Evolutionary conservation across 257 asterid species (phyloP), one percentile per base, ranked within the genome.

Genomic region (Apocynum venetum): DNA sequence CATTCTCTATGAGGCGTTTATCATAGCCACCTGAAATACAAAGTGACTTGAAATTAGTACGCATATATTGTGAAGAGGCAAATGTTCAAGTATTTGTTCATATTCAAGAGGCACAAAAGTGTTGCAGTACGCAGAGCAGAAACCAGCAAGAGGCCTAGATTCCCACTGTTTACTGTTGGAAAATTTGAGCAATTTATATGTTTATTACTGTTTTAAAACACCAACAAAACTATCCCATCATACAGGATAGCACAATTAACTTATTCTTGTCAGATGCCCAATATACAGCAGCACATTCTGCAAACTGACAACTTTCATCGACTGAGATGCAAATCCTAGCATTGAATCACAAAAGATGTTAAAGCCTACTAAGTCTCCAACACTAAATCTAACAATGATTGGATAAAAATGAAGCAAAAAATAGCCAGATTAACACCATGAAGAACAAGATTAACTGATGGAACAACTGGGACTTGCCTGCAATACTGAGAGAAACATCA

Each of bases 1-100:
- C 97, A 40, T 93, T 96, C 87, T 96, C 99, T 78, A 91, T 85
- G 35, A 96, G 91, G 71, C 97, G 97, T 72, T 79, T 79, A 82
- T 96, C 99, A 77, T 80, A 96, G 67, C 99, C 99, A 82, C 99
- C 99, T 96, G 86, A 35, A 72, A 61, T 15, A 68, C 40, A 52
- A 44, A 15, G 14, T 57, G 41, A 47, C 14, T 60, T 5, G 44
- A 40, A 47, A 38, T 17, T 38, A 20, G 7, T n/a, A 78, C 6
- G n/a, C 78, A 2, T 49, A 10, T 19, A 2, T 12, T 53, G n/a
- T 53, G 61, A 71, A 35, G 46, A 13, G 31, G 36, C 4, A 1
- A 61, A 60, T 20, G 13, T 49, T 8, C 17, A 17, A 77, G 36
- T 38, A n/a, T 19, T 8, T 76, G 1, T 11, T 64, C 61, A 52